Conservation (phyloP, 192 early-diverging fungal species). For the Linnemannia zychae region DNA sequence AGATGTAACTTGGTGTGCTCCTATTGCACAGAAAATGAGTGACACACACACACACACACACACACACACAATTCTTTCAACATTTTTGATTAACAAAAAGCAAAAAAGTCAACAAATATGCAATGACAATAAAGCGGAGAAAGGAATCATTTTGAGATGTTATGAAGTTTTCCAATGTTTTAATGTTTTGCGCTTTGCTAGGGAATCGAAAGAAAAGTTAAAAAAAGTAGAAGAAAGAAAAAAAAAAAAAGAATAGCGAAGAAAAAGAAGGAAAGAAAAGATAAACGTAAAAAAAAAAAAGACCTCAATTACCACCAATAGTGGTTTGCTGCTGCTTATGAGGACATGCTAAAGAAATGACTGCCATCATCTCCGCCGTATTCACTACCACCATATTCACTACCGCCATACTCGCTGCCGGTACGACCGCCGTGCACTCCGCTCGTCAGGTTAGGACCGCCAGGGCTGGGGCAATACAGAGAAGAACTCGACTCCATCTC, state of each 20-base stretch:
- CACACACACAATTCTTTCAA: no score
- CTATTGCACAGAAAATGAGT: no score
- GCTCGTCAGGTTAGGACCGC: slow-evolving; percentile 34
- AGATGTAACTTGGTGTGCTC: no score
- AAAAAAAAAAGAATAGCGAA: not conserved
- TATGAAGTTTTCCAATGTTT: not conserved
- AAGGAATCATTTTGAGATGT: not conserved
- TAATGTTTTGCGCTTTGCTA: not conserved
- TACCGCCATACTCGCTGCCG: slow-evolving; percentile 50
- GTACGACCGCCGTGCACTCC: slow-evolving; percentile 12
- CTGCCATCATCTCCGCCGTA: slow-evolving; percentile 47
- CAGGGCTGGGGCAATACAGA: slow-evolving; percentile 58
- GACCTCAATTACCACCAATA: not conserved
- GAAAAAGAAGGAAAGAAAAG: not conserved
- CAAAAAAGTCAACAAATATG: no score
- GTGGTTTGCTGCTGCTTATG: slow-evolving; percentile 5
- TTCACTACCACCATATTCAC: slow-evolving; percentile 53
- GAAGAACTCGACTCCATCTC: slow-evolving; percentile 61
- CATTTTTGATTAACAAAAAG: no score
- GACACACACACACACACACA: no score
- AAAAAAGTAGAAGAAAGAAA: not conserved
- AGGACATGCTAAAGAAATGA: slow-evolving; percentile 41
- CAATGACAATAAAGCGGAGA: not conserved
- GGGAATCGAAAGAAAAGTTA: not conserved
- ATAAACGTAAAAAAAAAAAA: not conserved